These are phyloP conservation scores for Harringtonia aguacate DNA, from an alignment of 2,329 filamentous ascomycete species.

Conservation along the genomic window DNA sequence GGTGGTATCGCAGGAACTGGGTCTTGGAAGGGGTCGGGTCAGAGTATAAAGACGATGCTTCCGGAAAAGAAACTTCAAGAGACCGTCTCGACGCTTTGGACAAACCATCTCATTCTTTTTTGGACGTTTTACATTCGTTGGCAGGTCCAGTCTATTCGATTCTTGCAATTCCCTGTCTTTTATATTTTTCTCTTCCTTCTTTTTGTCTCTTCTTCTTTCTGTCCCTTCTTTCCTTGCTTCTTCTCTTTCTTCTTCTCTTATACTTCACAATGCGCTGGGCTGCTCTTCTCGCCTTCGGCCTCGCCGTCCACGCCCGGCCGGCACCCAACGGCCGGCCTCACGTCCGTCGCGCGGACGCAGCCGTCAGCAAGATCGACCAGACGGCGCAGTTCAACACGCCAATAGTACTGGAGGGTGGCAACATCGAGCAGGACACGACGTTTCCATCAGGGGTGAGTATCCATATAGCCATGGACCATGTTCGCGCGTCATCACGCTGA, in stretches of 20 bases:
- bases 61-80: no score
- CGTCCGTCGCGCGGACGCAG: constrained; percentile 6
- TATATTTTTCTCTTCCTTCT: not conserved
- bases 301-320: not conserved
- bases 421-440: constrained; percentile 21
- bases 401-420: constrained; percentile 19
- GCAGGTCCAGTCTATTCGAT: no score
- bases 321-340: not conserved
- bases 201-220: not conserved
- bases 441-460: constrained; percentile 23
- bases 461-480: not conserved
- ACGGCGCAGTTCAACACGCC: constrained; percentile 18
- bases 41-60: no score
- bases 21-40: no score
- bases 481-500: no score
- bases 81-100: no score
- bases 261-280: not conserved
- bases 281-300: not conserved
- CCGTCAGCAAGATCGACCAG: constrained; percentile 19
- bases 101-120: no score
- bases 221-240: not conserved
- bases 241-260: not conserved
- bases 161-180: not conserved
- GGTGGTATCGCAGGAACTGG: no score
- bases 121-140: no score